Evolutionary conservation across 768 basidiomycete genomes (phyloP).

Genomic region (Tulasnella sp.): DNA sequence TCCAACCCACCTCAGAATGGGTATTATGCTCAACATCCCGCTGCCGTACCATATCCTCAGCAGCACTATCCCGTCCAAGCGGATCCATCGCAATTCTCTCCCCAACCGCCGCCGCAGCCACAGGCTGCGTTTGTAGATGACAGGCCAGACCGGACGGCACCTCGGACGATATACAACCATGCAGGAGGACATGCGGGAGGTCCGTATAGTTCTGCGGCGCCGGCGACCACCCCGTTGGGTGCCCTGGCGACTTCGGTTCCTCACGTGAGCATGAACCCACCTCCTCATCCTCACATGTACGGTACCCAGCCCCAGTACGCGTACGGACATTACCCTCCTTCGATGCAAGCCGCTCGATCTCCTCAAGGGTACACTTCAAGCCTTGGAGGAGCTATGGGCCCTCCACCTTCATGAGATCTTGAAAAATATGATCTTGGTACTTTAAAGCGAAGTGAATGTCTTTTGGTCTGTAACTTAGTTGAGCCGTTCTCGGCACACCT

Average conservation of each 20-base stretch:
- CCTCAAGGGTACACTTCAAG: neutral
- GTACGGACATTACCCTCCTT: neutral
- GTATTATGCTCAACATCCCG: neutral
- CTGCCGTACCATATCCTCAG: neutral
- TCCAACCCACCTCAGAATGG: neutral
- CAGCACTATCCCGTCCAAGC: neutral
- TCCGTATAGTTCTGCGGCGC: neutral
- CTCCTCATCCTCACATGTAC: neutral
- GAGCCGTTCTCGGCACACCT: neutral
- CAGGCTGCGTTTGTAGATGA: conserved; percentile 5
- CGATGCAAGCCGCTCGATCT: neutral
- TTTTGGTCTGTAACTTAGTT: neutral
- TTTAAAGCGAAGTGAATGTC: neutral
- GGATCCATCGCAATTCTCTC: neutral
- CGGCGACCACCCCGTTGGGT: neutral
- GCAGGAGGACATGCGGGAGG: neutral
- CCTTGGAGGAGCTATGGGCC: neutral
- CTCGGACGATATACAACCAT: conserved; percentile 12
- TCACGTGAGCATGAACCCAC: neutral
- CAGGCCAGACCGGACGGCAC: conserved; percentile 5
- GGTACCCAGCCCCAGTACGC: neutral
- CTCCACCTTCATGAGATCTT: neutral
- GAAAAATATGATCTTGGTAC: neutral
- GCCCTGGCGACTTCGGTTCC: neutral
- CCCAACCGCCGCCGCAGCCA: neutral